These are phyloP conservation scores for Wickerhamiella brachini DNA, from an alignment of 805 yeast genomes.

Conservation along the genomic window DNA sequence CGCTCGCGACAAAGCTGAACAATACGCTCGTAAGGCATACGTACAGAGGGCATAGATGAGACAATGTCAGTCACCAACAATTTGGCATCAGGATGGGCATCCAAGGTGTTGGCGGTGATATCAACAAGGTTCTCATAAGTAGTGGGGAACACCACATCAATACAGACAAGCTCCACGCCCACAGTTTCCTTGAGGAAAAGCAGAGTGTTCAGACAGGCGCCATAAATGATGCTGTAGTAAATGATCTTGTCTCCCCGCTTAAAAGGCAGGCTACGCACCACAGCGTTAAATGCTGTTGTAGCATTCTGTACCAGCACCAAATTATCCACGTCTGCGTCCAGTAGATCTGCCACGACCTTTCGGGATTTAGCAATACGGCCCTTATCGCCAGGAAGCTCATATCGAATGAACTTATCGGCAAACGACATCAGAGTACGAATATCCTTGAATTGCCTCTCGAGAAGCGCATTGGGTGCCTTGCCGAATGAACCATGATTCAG, in stretches of 20 bases:
- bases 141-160: slow-evolving; percentile 34
- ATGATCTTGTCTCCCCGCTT: slow-evolving; percentile 40
- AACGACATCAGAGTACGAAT: slow-evolving; percentile 23
- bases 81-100: slow-evolving; percentile 23
- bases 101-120: slow-evolving; percentile 18
- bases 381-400: slow-evolving; percentile 16
- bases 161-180: slow-evolving; percentile 27
- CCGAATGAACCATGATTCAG: slow-evolving; percentile 61
- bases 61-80: slow-evolving; percentile 42
- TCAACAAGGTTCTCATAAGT: slow-evolving; percentile 30
- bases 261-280: slow-evolving; percentile 42
- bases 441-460: slow-evolving; percentile 26
- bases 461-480: slow-evolving; percentile 35
- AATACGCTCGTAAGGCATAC: slow-evolving; percentile 41
- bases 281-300: slow-evolving; percentile 43
- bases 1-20: slow-evolving; percentile 33
- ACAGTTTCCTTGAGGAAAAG: slow-evolving; percentile 15
- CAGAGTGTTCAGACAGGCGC: slow-evolving; percentile 39
- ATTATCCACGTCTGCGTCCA: slow-evolving; percentile 34
- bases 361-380: slow-evolving; percentile 17
- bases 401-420: slow-evolving; percentile 36
- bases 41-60: slow-evolving; percentile 50
- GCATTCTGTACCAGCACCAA: slow-evolving; percentile 47
- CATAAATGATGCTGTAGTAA: slow-evolving; percentile 37
- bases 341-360: slow-evolving; percentile 28